Base-by-base conservation (phyloP, 495 filamentous ascomycete species). In the Penicillium canescens region DNA sequence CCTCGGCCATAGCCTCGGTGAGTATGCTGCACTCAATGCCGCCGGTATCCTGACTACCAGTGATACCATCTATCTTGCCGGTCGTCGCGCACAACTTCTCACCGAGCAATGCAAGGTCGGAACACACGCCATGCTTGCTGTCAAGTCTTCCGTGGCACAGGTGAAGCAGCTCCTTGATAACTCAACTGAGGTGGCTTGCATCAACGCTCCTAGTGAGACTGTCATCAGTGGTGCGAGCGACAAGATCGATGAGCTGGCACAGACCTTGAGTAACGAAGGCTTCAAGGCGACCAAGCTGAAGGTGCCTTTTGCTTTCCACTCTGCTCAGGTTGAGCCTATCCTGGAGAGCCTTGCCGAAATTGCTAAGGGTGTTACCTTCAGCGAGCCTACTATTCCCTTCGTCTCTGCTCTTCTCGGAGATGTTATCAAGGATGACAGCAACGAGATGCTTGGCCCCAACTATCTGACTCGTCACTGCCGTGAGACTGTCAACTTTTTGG, bases 11-110 rank as follows among this genome's bases (percentile, higher is more conserved):
- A 95, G 90, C 66, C 61, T 86, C 11, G 92, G 92, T 52, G 92
- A 96, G 67, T 96, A 93, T 71, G 90, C 92, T 42, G 92, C 92
- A 13, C 75, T 96, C 2, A 80, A 92, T 61, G 84, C 86, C 33
- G 84, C 91, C 14, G 92, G 90, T 46, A 85, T 96, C 12, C 70
- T 96, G 9, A 88, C 86, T 8, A 86, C 83, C 28, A 84, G 82
- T 56, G 91, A 96, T 62, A 86, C 87, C 23, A 84, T 96, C 59
- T 90, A 87, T 60, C 78, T 96, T 7, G 87, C 91, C 45, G 92
- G 91, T 20, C 78, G 81, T 35, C 84, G 92, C 42, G 92, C 92
- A 28, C 78, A 84, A 57, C 76, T 96, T n/a, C 78, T 96, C 4
- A 81, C 86, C 13, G 75, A 85, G 28, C 82, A 86, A 59, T 94